Evolutionary conservation across 1,284 basidiomycete genomes (phyloP), one percentile per base, ranked within the genome.

Genomic region (Sphagnurus paluster): DNA sequence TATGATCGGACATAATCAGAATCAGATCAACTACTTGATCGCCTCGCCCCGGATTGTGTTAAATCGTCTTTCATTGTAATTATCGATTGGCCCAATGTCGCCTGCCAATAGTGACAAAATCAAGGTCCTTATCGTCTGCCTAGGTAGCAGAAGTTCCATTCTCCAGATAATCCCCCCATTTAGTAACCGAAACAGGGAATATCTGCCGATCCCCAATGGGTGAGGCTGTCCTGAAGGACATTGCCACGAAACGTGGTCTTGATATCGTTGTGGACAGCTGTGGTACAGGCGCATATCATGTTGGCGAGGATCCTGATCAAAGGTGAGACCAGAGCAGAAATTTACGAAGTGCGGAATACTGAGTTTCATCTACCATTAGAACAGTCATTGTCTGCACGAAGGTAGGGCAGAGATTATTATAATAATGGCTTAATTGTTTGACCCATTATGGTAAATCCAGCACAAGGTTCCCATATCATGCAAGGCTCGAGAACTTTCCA

Each of bases 171-270:
- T 21, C 20, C 19, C 10, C 13, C 50, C 24, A 41, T 24, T 39
- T 8, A 25, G 28, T 10, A 35, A 39, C 34, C 8, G 8, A 19
- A n/a, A 23, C 13, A 76, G 86, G 87, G 13, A 89, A 89, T 61
- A 88, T 89, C 48, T 88, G 86, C 59, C 79, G 87, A 32, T 87
- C 85, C 24, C 87, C 87, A 1, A 87, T 90, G 78, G 87, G 87
- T 24, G 86, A 90, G 65, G 88, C 86, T 4, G 84, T 90, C 23
- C 71, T 90, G 14, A 67, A 63, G 44, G 72, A 84, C 43, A 71
- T 81, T 47, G 85, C 84, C 4, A 68, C 71, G 41, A 75, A 82
- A 56, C 78, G 86, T 33, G 80, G 80, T 8, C 57, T 89, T 28
- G 75, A 84, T 39, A 71, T 89, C 50, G 58, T 62, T 10, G 82